phyloP scores from a whole-genome alignment of 1,284 basidiomycete genomes.

The Ganoderma lucidum region DNA sequence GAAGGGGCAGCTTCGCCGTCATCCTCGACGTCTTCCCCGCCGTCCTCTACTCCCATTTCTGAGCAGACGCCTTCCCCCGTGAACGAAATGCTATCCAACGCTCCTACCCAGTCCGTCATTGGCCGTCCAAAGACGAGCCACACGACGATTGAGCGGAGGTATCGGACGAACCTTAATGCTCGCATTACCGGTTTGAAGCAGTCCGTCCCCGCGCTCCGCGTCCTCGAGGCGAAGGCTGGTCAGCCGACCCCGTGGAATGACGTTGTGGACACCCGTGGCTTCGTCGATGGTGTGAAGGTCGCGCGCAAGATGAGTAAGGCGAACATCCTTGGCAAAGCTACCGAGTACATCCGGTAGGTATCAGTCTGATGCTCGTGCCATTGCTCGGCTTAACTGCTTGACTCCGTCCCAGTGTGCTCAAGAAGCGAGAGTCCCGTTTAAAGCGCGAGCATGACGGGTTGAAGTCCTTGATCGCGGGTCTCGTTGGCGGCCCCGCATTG shows the following conservation, averaged over 20 bases:
- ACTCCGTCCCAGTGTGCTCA: constrained; percentile 61
- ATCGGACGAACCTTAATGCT: constrained; percentile 91
- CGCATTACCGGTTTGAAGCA: constrained; percentile 85
- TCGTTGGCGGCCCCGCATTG: constrained; percentile 75
- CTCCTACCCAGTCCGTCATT: constrained; percentile 38
- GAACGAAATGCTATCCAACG: constrained; percentile 26
- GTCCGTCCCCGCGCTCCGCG: constrained; percentile 84
- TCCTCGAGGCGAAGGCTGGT: constrained; percentile 55
- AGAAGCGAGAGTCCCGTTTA: constrained; percentile 75
- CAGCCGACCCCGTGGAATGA: constrained; percentile 50
- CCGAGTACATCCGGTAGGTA: constrained; percentile 75
- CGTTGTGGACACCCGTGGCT: constrained; percentile 76
- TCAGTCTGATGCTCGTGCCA: constrained; percentile 3
- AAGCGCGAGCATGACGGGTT: constrained; percentile 76
- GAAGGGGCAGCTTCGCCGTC: constrained; percentile 29
- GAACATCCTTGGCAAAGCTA: constrained; percentile 83
- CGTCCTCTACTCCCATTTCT: constrained; percentile 40
- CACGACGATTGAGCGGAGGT: constrained; percentile 90
- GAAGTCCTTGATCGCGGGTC: constrained; percentile 67
- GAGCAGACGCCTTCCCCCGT: constrained; percentile 36
- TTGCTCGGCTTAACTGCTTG: not conserved
- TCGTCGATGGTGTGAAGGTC: constrained; percentile 84
- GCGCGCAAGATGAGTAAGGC: constrained; percentile 87
- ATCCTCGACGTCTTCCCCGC: constrained; percentile 44
- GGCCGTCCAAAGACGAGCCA: constrained; percentile 85